Conservation (phyloP, 345 rosid genomes). For the Physaria fendleri region DNA sequence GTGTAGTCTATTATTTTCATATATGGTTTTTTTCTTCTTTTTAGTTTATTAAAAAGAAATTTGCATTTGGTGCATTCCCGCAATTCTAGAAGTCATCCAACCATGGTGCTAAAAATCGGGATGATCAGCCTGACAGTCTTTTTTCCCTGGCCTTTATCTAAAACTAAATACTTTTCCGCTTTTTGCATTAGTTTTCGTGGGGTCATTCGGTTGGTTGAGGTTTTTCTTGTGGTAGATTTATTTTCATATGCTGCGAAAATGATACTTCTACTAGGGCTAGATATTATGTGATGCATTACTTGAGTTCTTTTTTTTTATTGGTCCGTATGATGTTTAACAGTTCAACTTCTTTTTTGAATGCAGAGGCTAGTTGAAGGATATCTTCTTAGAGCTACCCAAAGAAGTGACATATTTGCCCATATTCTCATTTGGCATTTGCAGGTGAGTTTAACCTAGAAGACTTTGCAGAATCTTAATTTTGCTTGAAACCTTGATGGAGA, state of each 20-base stretch:
- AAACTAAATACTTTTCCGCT: neutral
- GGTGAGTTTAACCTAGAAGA: constrained; percentile 38
- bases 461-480: constrained; percentile 12
- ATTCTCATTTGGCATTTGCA: constrained; percentile 97
- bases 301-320: constrained; percentile 9
- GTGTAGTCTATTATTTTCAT: neutral
- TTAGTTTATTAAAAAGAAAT: neutral
- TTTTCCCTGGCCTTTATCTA: neutral
- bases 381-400: constrained; percentile 92
- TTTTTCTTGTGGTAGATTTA: constrained; percentile 7
- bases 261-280: neutral
- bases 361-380: constrained; percentile 96
- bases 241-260: neutral
- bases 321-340: neutral
- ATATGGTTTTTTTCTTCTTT: neutral
- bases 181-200: neutral
- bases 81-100: neutral
- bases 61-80: neutral
- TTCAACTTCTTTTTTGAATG: constrained; percentile 12
- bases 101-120: neutral
- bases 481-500: neutral
- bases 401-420: constrained; percentile 96
- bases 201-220: neutral
- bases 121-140: neutral
- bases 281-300: neutral